These are phyloP conservation scores for Schizophyllum commune DNA, from an alignment of 1,284 basidiomycete genomes.

Conservation along the genomic window DNA sequence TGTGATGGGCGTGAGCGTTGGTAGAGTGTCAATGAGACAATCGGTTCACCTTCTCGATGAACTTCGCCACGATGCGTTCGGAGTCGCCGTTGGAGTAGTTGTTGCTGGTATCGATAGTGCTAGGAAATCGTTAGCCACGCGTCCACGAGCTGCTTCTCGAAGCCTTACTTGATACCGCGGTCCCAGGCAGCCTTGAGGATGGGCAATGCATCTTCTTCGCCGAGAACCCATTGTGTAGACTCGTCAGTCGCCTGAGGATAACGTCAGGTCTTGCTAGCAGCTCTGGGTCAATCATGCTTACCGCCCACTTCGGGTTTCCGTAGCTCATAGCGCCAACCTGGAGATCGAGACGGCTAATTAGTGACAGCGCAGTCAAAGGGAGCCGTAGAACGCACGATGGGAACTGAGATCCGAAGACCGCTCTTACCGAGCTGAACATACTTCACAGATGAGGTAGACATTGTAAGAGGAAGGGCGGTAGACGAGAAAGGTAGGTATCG, in stretches of 20 bases:
- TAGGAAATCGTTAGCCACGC: conserved; percentile 2
- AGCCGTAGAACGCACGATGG: conserved; percentile 21
- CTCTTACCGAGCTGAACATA: conserved; percentile 25
- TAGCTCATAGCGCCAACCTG: conserved; percentile 42
- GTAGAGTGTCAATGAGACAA: not conserved
- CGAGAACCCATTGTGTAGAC: conserved; percentile 29
- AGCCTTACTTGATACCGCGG: conserved; percentile 23
- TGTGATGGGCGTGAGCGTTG: conserved; percentile 12
- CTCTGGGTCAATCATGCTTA: no score
- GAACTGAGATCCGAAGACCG: conserved; percentile 38
- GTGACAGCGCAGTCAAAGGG: no score
- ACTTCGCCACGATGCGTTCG: conserved; percentile 32
- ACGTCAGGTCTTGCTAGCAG: no score
- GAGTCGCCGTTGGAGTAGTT: conserved; percentile 35
- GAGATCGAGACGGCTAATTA: not conserved
- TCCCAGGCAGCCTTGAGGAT: conserved; percentile 43
- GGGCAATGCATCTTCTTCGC: conserved; percentile 32
- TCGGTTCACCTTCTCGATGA: conserved; percentile 29
- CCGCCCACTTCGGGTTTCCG: conserved; percentile 31
- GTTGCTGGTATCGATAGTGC: conserved; percentile 37
- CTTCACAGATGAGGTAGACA: not conserved
- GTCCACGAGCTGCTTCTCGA: not conserved
- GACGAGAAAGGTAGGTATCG: no score
- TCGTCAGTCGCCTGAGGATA: not conserved
- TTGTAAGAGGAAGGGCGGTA: not conserved